Percentiles rank a stretch among this genome's conserved stretches.
These are phyloP conservation scores for Candida dendrica DNA, from an alignment of 805 yeast genomes.

Conservation along the genomic window DNA sequence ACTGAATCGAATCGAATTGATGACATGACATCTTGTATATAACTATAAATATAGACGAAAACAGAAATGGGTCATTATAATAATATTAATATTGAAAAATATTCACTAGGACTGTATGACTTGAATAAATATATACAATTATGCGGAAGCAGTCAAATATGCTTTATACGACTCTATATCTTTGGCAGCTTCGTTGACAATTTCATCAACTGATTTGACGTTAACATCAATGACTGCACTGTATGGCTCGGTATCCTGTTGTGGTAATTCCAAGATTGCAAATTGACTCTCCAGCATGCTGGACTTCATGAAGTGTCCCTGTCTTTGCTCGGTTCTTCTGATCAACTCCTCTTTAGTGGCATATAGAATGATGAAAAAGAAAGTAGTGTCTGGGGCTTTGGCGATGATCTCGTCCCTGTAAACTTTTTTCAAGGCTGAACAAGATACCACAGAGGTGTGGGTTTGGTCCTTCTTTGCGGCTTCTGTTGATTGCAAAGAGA, in stretches of 20 bases:
- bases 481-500: slow-evolving; percentile 36
- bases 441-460: slow-evolving; percentile 50
- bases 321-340: slow-evolving; percentile 53
- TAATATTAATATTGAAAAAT: too few species aligned
- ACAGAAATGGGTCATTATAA: too few species aligned
- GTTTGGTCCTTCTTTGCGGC: slow-evolving; percentile 27
- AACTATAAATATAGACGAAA: too few species aligned
- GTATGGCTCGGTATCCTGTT: slow-evolving; percentile 25
- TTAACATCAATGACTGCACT: slow-evolving; percentile 25
- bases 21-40: too few species aligned
- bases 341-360: slow-evolving; percentile 56
- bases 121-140: too few species aligned
- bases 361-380: slow-evolving; percentile 60
- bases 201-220: slow-evolving; percentile 14
- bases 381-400: slow-evolving; percentile 26
- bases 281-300: slow-evolving; percentile 79
- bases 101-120: too few species aligned
- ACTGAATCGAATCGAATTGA: too few species aligned
- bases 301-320: slow-evolving; percentile 81
- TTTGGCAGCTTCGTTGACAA: slow-evolving; percentile 5
- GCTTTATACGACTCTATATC: slow-evolving; percentile 2
- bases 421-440: slow-evolving; percentile 73
- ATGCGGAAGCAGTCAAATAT: too few species aligned
- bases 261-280: slow-evolving; percentile 66
- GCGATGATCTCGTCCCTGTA: slow-evolving; percentile 60